Base-by-base conservation (phyloP, 2,329 filamentous ascomycete species). In the Shiraia sp. region DNA sequence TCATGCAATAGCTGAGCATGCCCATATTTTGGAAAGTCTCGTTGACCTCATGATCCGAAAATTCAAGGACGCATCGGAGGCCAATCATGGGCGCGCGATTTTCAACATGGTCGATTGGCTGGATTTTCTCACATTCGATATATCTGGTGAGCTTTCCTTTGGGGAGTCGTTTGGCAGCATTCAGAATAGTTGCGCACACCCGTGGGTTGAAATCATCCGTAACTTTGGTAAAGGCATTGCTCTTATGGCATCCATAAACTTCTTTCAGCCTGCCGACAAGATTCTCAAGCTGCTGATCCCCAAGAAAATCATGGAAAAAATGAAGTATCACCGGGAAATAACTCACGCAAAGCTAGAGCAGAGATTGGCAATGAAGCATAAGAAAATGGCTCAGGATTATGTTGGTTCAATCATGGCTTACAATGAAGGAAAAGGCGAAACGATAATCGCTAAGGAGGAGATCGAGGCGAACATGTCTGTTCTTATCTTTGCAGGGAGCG, bases 81-180 rank as follows among this genome's bases (percentile, higher is more conserved):
- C 12, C 15, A 42, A 9, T 31, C 47, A 40, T 13, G 40, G 36
- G 9, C 25, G 26, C 49, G 66, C 43, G 46, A 62, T 35, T 25
- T 30, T 51, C 2, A 32, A 54, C 31, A 30, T 51, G 6, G 38
- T 36, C 10, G 23, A 42, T 17, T 57, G 50, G 54, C 29, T 49
- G n/a, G 49, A 55, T 27, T 51, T 41, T 31, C 32, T 49, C 3
- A 53, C 45, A 1, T 59, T 61, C 32, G 54, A 61, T 17, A 47
- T 61, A 4, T 51, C 53, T 40, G 74, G 73, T 7, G 71, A 72
- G 45, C 66, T 80, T 23, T 74, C 77, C 0, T 80, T 80, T 49
- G 77, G 78, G 0, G 70, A 74, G 4, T 69, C 74, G 0, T 79
- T 61, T 15, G 42, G 38, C 2, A 47, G 47, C 19, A 28, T 60